Evolutionary conservation across 768 basidiomycete species (phyloP), one percentile per base, ranked within the genome.

Genomic region (Suillus hirtellus): DNA sequence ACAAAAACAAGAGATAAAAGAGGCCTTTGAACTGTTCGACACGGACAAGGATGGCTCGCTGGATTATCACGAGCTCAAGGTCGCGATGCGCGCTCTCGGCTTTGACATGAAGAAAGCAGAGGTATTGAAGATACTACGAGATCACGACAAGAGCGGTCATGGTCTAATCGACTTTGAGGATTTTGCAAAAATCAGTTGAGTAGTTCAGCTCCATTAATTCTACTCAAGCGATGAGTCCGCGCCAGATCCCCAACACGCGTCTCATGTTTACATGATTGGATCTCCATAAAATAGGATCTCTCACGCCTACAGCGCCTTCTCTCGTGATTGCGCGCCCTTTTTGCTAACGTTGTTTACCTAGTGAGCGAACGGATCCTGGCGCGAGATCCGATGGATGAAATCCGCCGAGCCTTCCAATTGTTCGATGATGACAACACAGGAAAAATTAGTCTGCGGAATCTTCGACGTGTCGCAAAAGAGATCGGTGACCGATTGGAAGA

Each of bases 51-150:
- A 99, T 72, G 93, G 93, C 40, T 88, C 85, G 59, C 82, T 99
- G 62, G 97, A 98, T 79, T 99, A 99, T 78, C 97, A 99, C 79
- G 97, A 99, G 74, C 85, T 99, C 70, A 99, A 99, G 77, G 97
- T 99, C 71, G 95, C 96, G 59, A 96, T 99, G 93, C 86, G 97
- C 52, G 97, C 97, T 1, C 79, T 99, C 63, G 97, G 97, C 1
- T 99, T 99, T 74, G 97, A 99, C 75, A 75, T 97, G 79, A 99
- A 99, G 82, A 99, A 99, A 80, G 94, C 94, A 0, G 97, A 99
- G 76, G 96, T 99, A 49, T 79, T 99, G 68, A 99, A 98, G 76
- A 83, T 98, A 35, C 81, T 99, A 60, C 81, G 95, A 35, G 96
- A 98, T 71, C 88, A 95, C 67, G 93, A 95, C 76, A 92, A 92